These are phyloP conservation scores for Arthrinium puccinioides DNA, from an alignment of 2,329 filamentous ascomycete species.

Conservation along the genomic window DNA sequence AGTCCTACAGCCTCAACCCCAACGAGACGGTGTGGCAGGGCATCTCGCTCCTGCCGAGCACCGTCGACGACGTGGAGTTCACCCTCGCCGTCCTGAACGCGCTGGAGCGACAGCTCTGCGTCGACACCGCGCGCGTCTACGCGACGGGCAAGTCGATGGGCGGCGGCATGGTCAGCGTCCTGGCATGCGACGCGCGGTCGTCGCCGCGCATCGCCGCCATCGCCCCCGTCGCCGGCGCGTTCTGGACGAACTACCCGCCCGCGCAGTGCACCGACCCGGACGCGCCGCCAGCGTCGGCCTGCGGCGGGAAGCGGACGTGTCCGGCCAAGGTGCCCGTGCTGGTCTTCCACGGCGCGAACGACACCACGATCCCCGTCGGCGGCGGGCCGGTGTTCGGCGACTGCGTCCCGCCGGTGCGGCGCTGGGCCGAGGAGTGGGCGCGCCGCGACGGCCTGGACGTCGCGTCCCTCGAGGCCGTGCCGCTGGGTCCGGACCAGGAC, in stretches of 20 bases:
- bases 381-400: slow-evolving; percentile 29
- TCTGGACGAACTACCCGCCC: slow-evolving; percentile 11
- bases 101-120: slow-evolving; percentile 8
- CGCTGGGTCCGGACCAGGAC: background rate
- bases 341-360: slow-evolving; percentile 37
- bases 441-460: background rate
- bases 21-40: slow-evolving; percentile 6
- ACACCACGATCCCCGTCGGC: slow-evolving; percentile 33
- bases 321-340: slow-evolving; percentile 25
- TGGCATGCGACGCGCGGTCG: slow-evolving; percentile 5
- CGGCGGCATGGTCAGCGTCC: slow-evolving; percentile 6
- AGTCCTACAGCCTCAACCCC: background rate
- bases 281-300: background rate
- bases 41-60: slow-evolving; percentile 2
- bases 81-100: slow-evolving; percentile 9
- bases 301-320: background rate
- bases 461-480: background rate
- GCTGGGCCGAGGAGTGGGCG: slow-evolving; percentile 28
- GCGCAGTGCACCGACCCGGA: background rate
- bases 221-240: slow-evolving; percentile 7
- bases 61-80: slow-evolving; percentile 7
- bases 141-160: slow-evolving; percentile 9
- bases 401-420: slow-evolving; percentile 31
- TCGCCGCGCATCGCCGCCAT: slow-evolving; percentile 8
- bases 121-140: slow-evolving; percentile 9